Conservation (phyloP, 169 alveolate genomes). For the Amoebophrya sp. region DNA sequence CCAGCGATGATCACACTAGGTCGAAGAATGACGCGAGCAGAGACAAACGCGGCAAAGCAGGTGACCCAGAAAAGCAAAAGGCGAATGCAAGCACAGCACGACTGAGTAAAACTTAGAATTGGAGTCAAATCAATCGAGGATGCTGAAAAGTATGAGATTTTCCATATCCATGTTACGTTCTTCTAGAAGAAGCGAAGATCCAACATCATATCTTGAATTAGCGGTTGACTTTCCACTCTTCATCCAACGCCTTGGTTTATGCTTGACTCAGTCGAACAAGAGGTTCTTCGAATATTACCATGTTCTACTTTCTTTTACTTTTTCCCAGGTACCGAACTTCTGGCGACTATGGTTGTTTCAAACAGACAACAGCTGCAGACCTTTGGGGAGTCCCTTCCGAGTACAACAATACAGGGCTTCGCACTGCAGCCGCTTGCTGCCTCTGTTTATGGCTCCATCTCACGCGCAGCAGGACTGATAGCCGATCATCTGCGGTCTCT, state of each 20-base stretch:
- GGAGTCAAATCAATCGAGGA: too few relatives aligned
- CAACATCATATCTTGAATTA: neutral
- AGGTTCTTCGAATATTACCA: too few relatives aligned
- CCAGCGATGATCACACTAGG: too few relatives aligned
- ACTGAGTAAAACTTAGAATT: neutral
- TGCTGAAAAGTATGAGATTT: too few relatives aligned
- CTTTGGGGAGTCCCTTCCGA: neutral
- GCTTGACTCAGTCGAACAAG: neutral
- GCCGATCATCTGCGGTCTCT: neutral
- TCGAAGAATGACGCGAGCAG: too few relatives aligned
- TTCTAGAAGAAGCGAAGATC: neutral
- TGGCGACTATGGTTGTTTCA: neutral
- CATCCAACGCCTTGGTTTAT: neutral
- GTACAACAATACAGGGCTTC: neutral
- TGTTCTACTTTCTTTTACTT: too few relatives aligned
- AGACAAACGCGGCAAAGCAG: neutral
- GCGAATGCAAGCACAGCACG: neutral
- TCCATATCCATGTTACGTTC: neutral
- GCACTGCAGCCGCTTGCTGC: neutral
- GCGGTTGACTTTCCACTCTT: neutral
- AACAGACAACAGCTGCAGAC: neutral
- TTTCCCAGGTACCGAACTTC: neutral
- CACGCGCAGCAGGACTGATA: neutral
- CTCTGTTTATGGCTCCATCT: neutral
- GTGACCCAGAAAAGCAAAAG: neutral